Evolutionary conservation across 441 rosid species (phyloP).

Genomic region (Eruca vesicaria): DNA sequence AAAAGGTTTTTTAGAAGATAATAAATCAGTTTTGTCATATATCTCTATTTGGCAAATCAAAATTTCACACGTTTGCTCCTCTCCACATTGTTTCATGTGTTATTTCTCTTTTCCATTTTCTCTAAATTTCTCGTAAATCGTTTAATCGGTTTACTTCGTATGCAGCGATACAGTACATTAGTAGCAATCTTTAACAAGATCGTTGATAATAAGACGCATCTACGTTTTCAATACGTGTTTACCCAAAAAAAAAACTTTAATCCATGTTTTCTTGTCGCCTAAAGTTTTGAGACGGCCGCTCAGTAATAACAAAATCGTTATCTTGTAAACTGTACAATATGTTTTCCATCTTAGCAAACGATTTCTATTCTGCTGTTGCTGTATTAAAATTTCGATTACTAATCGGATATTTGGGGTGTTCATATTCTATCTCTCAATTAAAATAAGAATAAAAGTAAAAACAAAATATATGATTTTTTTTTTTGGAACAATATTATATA

Average conservation of each 20-base stretch:
- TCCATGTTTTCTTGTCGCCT: not conserved
- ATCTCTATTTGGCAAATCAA: constrained; percentile 19
- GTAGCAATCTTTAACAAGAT: not conserved
- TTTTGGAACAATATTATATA: too few species aligned
- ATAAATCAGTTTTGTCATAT: constrained; percentile 1
- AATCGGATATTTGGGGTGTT: not conserved
- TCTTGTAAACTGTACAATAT: not conserved
- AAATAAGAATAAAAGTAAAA: not conserved
- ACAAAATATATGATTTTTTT: not conserved
- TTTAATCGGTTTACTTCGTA: not conserved
- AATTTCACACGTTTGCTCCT: constrained; percentile 27
- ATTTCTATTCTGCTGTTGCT: not conserved
- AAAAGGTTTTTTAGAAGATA: not conserved
- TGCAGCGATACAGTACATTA: constrained; percentile 2
- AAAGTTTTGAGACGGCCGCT: not conserved
- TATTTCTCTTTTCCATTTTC: not conserved
- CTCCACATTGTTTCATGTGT: constrained; percentile 7
- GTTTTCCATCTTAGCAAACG: not conserved
- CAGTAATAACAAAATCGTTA: not conserved
- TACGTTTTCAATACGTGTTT: not conserved
- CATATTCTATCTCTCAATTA: not conserved
- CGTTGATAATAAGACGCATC: not conserved
- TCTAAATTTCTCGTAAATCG: not conserved
- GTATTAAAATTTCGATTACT: not conserved
- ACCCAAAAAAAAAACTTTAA: not conserved